These are phyloP conservation scores for Paramecium sexaurelia DNA, from an alignment of 73 alveolate species.

Conservation along the genomic window DNA sequence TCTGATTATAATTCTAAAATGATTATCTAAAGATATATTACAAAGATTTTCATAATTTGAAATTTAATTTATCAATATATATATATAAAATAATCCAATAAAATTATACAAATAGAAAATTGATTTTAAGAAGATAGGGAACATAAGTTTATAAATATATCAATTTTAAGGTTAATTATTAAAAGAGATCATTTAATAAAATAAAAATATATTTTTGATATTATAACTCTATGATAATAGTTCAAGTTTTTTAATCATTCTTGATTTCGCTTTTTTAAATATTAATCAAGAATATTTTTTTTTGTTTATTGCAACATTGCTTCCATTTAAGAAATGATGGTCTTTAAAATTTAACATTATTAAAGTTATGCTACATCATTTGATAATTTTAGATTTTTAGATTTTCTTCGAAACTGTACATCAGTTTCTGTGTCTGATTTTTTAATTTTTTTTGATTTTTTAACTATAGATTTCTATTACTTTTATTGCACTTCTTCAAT, in stretches of 20 bases:
- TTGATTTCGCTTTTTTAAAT: background rate
- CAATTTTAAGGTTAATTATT: too few relatives aligned
- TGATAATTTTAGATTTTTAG: background rate
- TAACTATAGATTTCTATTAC: background rate
- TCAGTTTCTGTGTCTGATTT: slow-evolving; percentile 50
- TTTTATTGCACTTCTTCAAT: slow-evolving; percentile 19
- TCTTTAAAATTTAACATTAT: slow-evolving; percentile 10
- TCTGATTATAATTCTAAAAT: too few relatives aligned
- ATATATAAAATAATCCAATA: too few relatives aligned
- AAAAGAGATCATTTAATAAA: background rate
- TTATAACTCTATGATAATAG: background rate
- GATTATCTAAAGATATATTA: too few relatives aligned
- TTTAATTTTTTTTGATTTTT: slow-evolving; percentile 11
- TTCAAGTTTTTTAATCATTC: background rate
- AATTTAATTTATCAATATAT: too few relatives aligned
- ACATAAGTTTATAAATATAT: too few relatives aligned
- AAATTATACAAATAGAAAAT: too few relatives aligned
- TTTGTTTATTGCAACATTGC: background rate
- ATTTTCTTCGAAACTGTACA: background rate
- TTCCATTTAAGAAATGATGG: slow-evolving; percentile 37
- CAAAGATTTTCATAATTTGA: too few relatives aligned
- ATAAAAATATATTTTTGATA: background rate
- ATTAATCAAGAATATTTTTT: background rate
- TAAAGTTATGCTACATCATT: background rate
- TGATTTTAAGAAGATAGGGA: too few relatives aligned